These are phyloP conservation scores for Calonectria hongkongensis DNA, from an alignment of 2,329 filamentous ascomycete genomes.

Conservation along the genomic window DNA sequence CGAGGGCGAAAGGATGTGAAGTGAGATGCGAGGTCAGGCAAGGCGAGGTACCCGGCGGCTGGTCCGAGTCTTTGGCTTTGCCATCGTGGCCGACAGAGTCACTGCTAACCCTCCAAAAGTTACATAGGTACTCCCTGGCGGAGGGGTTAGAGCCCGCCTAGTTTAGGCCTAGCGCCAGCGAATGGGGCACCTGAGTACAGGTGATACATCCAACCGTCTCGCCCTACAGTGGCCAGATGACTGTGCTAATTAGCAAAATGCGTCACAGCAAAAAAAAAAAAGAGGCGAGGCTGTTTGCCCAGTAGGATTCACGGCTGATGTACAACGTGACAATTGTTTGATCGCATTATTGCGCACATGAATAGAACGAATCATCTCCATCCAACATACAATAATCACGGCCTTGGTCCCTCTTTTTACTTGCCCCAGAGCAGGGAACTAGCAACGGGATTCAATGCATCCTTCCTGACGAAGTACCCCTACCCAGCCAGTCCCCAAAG, in stretches of 20 bases:
- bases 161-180: constrained; percentile 59
- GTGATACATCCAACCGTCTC: constrained; percentile 44
- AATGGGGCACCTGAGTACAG: constrained; percentile 44
- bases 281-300: constrained; percentile 4
- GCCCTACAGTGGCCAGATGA: constrained; percentile 45
- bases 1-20: constrained; percentile 39
- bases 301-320: neutral
- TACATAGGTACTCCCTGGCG: constrained; percentile 28
- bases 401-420: neutral
- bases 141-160: constrained; percentile 48
- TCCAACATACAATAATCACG: neutral
- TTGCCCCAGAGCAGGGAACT: neutral
- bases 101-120: constrained; percentile 22
- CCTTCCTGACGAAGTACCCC: neutral
- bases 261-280: constrained; percentile 14
- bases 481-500: neutral
- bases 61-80: constrained; percentile 35
- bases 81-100: constrained; percentile 23
- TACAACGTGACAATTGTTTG: neutral
- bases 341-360: neutral
- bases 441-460: neutral
- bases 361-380: neutral
- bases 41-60: constrained; percentile 55
- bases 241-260: constrained; percentile 41
- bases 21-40: constrained; percentile 48